Base-by-base conservation (phyloP, 1,284 basidiomycete species). In the Volvariella surrecta region DNA sequence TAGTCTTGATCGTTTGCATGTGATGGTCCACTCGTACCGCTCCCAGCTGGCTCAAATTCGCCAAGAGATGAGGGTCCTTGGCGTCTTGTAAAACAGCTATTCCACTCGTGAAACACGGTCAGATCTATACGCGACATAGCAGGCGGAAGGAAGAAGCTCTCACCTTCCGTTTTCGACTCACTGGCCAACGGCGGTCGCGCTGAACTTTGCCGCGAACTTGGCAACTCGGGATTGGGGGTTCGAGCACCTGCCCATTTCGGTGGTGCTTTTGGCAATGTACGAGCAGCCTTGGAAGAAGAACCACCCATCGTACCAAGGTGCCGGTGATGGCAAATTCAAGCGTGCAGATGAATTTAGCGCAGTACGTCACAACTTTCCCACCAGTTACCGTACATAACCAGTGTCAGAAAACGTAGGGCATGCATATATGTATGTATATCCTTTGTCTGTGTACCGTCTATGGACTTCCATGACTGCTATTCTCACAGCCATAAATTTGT, bases 61-160 rank as follows among this genome's bases (percentile, higher is more conserved):
- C 68, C 54, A 87, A 59, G 47, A 91, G 79, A 42, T 91, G 77
- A 1, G 87, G 85, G 57, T 92, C 89, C 50, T 67, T 70, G 4
- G 76, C 74, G 55, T 92, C 88, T 48, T 60, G 62, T 47, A 77
- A 66, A 50, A 90, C 79, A 2, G 64, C 89, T 90, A 52, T 21
- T 32, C 22, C 18, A 9, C 37, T 17, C 15, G n/a, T n/a, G 17
- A 17, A 31, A 31, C 22, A 15, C 30, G 42, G 28, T 32, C 43
- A 30, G 39, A 37, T 16, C 20, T n/a, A 10, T 2, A 15, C 15
- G 17, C n/a, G 18, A 45, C 6, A 15, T 13, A 30, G 11, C 11
- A 17, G n/a, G 19, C 4, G 42, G 38, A 38, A 34, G n/a, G 2
- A 28, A 19, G 19, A 17, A 11, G 3, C 42, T 10, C 35, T 37